These are phyloP conservation scores for Kalmanozyma brasiliensis DNA, from an alignment of 1,284 basidiomycete genomes.

Conservation along the genomic window DNA sequence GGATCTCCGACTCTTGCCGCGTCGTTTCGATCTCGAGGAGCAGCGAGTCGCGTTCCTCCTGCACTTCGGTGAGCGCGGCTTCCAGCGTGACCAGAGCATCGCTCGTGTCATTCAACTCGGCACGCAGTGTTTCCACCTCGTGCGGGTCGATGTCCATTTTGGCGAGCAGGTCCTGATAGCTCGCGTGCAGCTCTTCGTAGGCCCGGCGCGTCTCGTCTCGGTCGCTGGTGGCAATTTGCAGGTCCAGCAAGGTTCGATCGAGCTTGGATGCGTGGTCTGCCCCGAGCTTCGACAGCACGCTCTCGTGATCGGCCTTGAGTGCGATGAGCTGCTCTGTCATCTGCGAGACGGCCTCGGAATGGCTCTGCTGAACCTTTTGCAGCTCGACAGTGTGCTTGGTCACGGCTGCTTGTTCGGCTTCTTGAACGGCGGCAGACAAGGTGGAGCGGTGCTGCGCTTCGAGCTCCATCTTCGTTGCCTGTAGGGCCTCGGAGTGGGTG, in stretches of 20 bases:
- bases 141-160: slow-evolving; percentile 51
- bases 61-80: slow-evolving; percentile 66
- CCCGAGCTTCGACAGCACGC: slow-evolving; percentile 14
- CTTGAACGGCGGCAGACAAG: slow-evolving; percentile 21
- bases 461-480: slow-evolving; percentile 31
- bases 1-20: slow-evolving; percentile 34
- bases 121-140: slow-evolving; percentile 77
- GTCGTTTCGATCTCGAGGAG: slow-evolving; percentile 60
- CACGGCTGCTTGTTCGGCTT: slow-evolving; percentile 18
- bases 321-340: slow-evolving; percentile 11
- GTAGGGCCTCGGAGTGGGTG: slow-evolving; percentile 17
- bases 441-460: slow-evolving; percentile 44
- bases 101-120: slow-evolving; percentile 66
- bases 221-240: slow-evolving; percentile 29
- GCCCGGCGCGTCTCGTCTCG: slow-evolving; percentile 40
- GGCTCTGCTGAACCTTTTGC: slow-evolving; percentile 24
- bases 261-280: slow-evolving; percentile 39
- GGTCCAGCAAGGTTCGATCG: slow-evolving; percentile 31
- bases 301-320: slow-evolving; percentile 18
- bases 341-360: slow-evolving; percentile 11
- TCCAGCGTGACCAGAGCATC: slow-evolving; percentile 67
- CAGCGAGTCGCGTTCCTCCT: slow-evolving; percentile 67
- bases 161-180: slow-evolving; percentile 40
- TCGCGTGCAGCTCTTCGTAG: slow-evolving; percentile 48
- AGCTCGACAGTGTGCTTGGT: slow-evolving; percentile 20